Conservation (phyloP, 2,329 filamentous ascomycete genomes). For the Blastomyces gilchristii region DNA sequence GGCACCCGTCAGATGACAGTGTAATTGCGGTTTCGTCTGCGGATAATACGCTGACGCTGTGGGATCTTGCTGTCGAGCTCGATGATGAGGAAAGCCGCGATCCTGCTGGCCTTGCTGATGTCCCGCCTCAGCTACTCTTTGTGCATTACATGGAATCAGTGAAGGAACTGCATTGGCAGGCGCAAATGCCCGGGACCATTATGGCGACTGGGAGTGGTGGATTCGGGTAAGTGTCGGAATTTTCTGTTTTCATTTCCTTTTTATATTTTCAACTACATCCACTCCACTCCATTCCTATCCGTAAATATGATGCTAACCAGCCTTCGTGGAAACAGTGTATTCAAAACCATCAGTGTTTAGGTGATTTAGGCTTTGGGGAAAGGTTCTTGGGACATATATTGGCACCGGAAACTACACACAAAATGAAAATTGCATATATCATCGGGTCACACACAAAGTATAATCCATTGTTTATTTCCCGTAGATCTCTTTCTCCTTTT, state of each 20-base stretch:
- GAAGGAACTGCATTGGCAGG: conserved; percentile 96
- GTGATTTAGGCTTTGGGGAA: background rate
- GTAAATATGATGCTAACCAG: conserved; percentile 4
- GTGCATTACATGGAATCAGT: conserved; percentile 92
- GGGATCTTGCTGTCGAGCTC: conserved; percentile 92
- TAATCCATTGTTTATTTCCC: background rate
- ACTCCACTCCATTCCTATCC: background rate
- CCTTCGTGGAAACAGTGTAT: conserved; percentile 45
- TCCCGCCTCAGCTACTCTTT: conserved; percentile 89
- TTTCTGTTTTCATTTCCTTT: background rate
- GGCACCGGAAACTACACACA: background rate
- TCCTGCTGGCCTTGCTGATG: conserved; percentile 66
- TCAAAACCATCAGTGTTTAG: conserved; percentile 73
- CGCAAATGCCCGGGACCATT: conserved; percentile 80
- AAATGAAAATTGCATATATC: background rate
- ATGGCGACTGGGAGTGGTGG: conserved; percentile 81
- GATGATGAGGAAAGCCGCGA: conserved; percentile 95
- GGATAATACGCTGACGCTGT: conserved; percentile 88
- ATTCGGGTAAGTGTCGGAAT: conserved; percentile 50
- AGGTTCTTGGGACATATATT: background rate
- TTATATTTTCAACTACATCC: conserved; percentile 9
- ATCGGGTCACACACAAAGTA: background rate
- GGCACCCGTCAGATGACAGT: conserved; percentile 95
- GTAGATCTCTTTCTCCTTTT: too few species aligned
- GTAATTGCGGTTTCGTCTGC: conserved; percentile 86